Percentiles rank a stretch among this genome's conserved stretches.
phyloP scores from a whole-genome alignment of 805 yeast genomes.

The Saccharomycopsis selenospora region DNA sequence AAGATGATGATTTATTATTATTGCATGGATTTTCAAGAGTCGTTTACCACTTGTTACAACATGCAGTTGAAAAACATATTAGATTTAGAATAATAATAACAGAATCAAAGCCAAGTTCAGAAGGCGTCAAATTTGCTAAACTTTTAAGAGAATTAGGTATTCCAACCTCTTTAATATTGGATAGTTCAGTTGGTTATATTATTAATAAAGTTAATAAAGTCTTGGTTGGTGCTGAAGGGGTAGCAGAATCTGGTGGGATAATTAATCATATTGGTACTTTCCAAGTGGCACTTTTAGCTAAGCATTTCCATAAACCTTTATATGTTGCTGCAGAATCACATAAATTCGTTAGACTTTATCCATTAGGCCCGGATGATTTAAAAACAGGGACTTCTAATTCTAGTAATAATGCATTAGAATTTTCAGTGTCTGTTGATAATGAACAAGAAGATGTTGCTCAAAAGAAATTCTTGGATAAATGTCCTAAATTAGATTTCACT shows the following conservation, averaged over 20 bases:
- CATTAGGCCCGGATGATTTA: slow-evolving; percentile 85
- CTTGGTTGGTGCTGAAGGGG: slow-evolving; percentile 98
- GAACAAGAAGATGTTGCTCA: slow-evolving; percentile 20
- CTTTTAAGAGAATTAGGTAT: slow-evolving; percentile 62
- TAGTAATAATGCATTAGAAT: slow-evolving; percentile 24
- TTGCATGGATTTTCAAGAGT: slow-evolving; percentile 93
- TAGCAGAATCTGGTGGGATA: slow-evolving; percentile 97
- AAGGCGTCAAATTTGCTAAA: slow-evolving; percentile 63
- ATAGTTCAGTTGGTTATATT: slow-evolving; percentile 88
- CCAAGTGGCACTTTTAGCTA: slow-evolving; percentile 89
- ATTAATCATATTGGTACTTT: slow-evolving; percentile 93
- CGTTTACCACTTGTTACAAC: slow-evolving; percentile 63
- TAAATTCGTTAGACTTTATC: slow-evolving; percentile 93
- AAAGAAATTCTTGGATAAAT: slow-evolving; percentile 22
- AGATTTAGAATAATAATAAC: slow-evolving; percentile 89
- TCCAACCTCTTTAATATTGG: slow-evolving; percentile 84
- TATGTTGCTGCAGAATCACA: slow-evolving; percentile 93
- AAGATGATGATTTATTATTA: slow-evolving; percentile 85
- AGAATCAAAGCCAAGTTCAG: slow-evolving; percentile 76
- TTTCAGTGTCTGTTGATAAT: neutral
- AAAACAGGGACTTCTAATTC: slow-evolving; percentile 45
- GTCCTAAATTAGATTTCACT: slow-evolving; percentile 80
- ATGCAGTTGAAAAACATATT: slow-evolving; percentile 64
- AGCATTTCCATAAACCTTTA: slow-evolving; percentile 83
- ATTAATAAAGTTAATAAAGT: slow-evolving; percentile 89